These are phyloP conservation scores for Beauveria varroae DNA, from an alignment of 2,329 filamentous ascomycete species.

Conservation along the genomic window DNA sequence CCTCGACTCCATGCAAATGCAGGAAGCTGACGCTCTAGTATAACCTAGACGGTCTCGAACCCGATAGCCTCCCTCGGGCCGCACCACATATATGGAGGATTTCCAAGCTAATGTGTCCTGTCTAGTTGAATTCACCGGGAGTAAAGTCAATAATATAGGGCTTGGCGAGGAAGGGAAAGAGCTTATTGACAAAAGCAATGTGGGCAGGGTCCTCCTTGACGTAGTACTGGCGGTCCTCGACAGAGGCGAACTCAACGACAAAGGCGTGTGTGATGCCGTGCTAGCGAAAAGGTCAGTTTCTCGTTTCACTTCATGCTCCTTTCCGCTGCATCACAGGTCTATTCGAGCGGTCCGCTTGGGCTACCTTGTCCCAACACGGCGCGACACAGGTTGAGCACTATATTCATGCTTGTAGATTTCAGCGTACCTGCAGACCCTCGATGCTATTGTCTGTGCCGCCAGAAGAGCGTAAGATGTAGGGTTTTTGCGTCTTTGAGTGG, in stretches of 20 bases:
- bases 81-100: background rate
- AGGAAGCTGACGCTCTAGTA: background rate
- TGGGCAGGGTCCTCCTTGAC: slow-evolving; percentile 57
- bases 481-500: slow-evolving; percentile 49
- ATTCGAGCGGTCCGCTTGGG: background rate
- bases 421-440: slow-evolving; percentile 48
- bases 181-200: slow-evolving; percentile 45
- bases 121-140: slow-evolving; percentile 34
- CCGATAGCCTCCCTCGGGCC: background rate
- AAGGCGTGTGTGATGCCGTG: slow-evolving; percentile 60
- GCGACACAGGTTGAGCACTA: too few species aligned
- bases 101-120: background rate
- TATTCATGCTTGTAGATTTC: background rate
- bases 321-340: background rate
- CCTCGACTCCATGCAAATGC: background rate
- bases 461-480: slow-evolving; percentile 51
- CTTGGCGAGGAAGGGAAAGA: slow-evolving; percentile 40
- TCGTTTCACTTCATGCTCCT: background rate
- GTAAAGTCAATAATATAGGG: slow-evolving; percentile 53
- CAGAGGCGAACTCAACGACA: slow-evolving; percentile 56
- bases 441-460: slow-evolving; percentile 55
- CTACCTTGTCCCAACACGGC: background rate
- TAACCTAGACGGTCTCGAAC: background rate
- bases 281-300: slow-evolving; percentile 24
- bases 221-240: slow-evolving; percentile 61